These are phyloP conservation scores for Trebouxia sp. DNA, from an alignment of 139 green algal species.

Conservation along the genomic window DNA sequence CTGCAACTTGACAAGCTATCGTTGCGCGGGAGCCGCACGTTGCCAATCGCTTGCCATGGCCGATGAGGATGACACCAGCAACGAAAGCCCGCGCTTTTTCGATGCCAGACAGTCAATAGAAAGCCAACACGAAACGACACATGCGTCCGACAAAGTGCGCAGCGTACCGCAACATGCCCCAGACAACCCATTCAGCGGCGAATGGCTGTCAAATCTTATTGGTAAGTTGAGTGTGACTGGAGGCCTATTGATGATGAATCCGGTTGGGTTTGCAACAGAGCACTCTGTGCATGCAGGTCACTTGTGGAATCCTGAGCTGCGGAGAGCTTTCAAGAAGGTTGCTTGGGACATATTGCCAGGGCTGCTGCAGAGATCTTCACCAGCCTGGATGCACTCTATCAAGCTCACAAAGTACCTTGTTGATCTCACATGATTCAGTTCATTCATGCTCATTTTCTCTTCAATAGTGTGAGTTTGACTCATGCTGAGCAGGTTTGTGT, in stretches of 20 bases:
- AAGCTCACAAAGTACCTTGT: background rate
- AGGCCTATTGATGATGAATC: no score
- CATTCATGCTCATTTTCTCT: background rate
- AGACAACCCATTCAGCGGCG: background rate
- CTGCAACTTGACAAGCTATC: background rate
- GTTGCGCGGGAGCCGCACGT: background rate
- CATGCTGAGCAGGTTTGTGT: background rate
- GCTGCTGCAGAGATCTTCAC: background rate
- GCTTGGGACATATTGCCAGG: background rate
- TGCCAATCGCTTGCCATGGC: background rate
- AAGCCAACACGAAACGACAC: background rate
- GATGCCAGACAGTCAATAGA: background rate
- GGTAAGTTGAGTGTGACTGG: no score
- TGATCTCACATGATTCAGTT: no score
- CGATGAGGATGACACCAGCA: background rate
- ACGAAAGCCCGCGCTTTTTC: background rate
- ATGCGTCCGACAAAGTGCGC: background rate
- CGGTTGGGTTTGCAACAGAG: background rate
- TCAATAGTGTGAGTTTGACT: background rate
- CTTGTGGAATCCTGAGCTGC: background rate
- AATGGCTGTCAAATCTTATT: background rate
- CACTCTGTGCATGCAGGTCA: background rate
- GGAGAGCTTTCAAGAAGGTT: background rate
- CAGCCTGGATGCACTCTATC: background rate
- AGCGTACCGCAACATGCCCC: background rate